Evolutionary conservation across 2,329 filamentous ascomycete species (phyloP).

Genomic region (Albophoma yamanashiensis): DNA sequence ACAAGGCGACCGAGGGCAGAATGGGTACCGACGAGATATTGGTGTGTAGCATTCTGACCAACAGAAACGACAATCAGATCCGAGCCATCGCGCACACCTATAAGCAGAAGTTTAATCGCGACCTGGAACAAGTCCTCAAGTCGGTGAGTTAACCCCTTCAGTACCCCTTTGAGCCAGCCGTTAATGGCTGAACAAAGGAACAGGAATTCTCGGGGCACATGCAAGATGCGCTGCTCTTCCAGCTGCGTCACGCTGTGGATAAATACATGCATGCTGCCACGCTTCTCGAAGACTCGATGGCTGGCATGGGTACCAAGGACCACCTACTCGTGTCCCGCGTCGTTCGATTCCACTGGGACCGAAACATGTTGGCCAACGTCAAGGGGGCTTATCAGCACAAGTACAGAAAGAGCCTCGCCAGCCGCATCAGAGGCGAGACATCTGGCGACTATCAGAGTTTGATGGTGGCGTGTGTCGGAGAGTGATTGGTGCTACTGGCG

Average conservation of each 20-base stretch:
- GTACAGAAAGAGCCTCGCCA: constrained; percentile 56
- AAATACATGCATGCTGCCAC: constrained; percentile 75
- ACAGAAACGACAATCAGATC: constrained; percentile 71
- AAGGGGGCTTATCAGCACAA: constrained; percentile 66
- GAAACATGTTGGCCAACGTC: constrained; percentile 61
- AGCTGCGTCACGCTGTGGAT: constrained; percentile 68
- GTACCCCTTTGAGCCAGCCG: not conserved
- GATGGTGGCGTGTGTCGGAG: constrained; percentile 58
- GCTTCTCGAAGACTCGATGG: constrained; percentile 79
- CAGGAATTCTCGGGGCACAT: constrained; percentile 86
- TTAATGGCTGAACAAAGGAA: not conserved
- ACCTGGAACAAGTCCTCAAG: constrained; percentile 63
- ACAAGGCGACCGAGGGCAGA: constrained; percentile 65
- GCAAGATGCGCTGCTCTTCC: constrained; percentile 70
- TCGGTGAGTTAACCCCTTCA: constrained; percentile 34
- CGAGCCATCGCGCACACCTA: constrained; percentile 72
- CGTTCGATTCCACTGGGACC: constrained; percentile 76
- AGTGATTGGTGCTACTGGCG: constrained; percentile 11
- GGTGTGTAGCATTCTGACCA: constrained; percentile 69
- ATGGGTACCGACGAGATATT: constrained; percentile 63
- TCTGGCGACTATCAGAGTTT: constrained; percentile 72
- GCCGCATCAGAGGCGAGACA: constrained; percentile 70
- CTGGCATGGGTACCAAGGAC: constrained; percentile 80
- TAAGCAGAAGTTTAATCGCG: constrained; percentile 57
- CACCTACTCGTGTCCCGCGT: constrained; percentile 66